Evolutionary conservation across 2,329 filamentous ascomycete genomes (phyloP).

Genomic region (Botrytis paeoniae): DNA sequence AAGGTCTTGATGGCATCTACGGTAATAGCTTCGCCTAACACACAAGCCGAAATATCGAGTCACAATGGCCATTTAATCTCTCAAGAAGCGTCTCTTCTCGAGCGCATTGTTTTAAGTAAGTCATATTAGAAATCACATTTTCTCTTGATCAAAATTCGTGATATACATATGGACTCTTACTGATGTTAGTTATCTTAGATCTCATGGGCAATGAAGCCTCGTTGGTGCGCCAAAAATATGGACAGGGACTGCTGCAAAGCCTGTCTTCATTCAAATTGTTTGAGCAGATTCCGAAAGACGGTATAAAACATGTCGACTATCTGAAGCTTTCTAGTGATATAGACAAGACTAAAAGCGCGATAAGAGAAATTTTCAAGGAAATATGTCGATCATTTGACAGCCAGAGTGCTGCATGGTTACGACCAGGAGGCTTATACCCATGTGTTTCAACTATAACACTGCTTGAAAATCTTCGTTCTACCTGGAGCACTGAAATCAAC

Average conservation of each 20-base stretch:
- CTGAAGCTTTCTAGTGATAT: constrained; percentile 12
- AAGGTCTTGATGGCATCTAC: not conserved
- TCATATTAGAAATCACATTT: not conserved
- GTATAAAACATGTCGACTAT: not conserved
- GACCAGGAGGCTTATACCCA: constrained; percentile 43
- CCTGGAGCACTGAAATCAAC: constrained; percentile 14
- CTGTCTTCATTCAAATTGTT: constrained; percentile 35
- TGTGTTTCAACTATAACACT: constrained; percentile 41
- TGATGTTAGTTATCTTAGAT: not conserved
- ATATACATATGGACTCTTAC: not conserved
- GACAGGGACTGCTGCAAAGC: constrained; percentile 39
- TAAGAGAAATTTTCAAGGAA: not conserved
- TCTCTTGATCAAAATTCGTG: not conserved
- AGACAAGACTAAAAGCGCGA: not conserved
- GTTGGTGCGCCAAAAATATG: constrained; percentile 42
- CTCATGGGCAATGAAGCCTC: constrained; percentile 25
- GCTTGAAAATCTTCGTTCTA: constrained; percentile 44
- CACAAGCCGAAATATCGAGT: too few species aligned
- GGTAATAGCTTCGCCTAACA: too few species aligned
- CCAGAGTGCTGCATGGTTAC: constrained; percentile 39
- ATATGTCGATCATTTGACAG: constrained; percentile 21
- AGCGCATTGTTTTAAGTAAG: not conserved
- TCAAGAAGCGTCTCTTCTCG: not conserved
- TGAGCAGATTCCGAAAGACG: not conserved
- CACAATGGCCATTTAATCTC: not conserved